These are phyloP conservation scores for Nakazawaea ernobii DNA, from an alignment of 805 yeast species.

Conservation along the genomic window DNA sequence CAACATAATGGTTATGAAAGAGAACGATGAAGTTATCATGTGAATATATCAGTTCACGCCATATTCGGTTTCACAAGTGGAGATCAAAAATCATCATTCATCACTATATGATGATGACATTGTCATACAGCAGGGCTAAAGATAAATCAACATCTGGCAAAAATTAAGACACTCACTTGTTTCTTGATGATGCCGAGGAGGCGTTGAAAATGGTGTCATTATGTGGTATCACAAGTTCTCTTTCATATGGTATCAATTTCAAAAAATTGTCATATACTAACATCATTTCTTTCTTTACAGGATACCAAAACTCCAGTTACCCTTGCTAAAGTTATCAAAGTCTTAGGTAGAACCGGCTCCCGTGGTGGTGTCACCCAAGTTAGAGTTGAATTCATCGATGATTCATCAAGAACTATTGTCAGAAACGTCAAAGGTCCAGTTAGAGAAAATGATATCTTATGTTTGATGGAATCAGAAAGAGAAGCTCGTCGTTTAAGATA, in stretches of 20 bases:
- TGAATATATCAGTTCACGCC: background rate
- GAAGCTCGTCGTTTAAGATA: slow-evolving; percentile 96
- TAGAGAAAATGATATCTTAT: slow-evolving; percentile 96
- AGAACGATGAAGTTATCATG: background rate
- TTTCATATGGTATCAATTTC: no score
- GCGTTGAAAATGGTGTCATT: no score
- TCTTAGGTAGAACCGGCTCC: slow-evolving; percentile 99
- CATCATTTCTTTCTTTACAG: slow-evolving; percentile 21
- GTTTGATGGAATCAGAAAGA: slow-evolving; percentile 99
- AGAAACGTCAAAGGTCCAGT: slow-evolving; percentile 98
- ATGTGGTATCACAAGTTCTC: no score
- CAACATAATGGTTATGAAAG: background rate
- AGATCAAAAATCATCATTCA: no score
- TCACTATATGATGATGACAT: no score
- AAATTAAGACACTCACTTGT: no score
- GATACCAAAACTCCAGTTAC: slow-evolving; percentile 87
- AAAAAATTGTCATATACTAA: background rate
- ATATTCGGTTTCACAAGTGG: no score
- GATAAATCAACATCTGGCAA: no score
- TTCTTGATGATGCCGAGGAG: no score
- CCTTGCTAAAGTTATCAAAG: slow-evolving; percentile 99
- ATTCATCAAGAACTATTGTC: slow-evolving; percentile 91
- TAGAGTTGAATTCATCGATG: slow-evolving; percentile 95
- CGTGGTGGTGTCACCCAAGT: slow-evolving; percentile 99
- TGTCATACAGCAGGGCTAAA: no score